Evolutionary conservation across 768 basidiomycete species (phyloP), one percentile per base, ranked within the genome.

Genomic region (Butyriboletus loyo): DNA sequence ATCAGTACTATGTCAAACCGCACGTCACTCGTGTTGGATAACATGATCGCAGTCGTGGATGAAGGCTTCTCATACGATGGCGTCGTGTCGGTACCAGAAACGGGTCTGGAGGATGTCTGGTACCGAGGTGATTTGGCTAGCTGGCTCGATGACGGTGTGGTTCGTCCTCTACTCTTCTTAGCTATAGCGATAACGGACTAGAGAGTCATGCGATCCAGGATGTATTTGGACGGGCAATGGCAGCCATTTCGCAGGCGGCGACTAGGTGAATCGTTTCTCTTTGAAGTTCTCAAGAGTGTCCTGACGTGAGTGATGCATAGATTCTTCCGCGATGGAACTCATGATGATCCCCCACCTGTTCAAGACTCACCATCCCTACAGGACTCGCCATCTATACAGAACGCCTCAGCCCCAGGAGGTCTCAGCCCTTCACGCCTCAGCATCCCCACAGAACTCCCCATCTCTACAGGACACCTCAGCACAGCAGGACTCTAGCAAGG

Each of bases 21-120:
- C 31, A 19, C 36, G 36, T 34, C 49, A 2, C 13, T 28, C 7
- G 46, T 47, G 41, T 21, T 57, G 25, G 56, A 55, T 3, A 31
- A 14, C 31, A 34, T 51, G 53, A n/a, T 55, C 9, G 24, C 8
- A 5, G 55, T 38, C 2, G 47, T 58, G 13, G 55, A 58, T 5
- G 24, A 52, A 0, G 38, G 38, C 14, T 39, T 39, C 22, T 39
- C 38, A 8, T 37, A 37, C 10, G 38, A 39, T 15, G 38, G 38
- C 14, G 24, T 39, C 22, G 38, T 39, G 22, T 39, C 38, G 7
- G 24, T 39, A 39, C 38, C 38, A 15, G 38, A 39, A 39, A 39
- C 38, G 15, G 38, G 38, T 24, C 22, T 39, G 22, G 38, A 39
- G 38, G 38, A 39, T 6, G 22, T 24, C 22, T 9, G 36, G n/a